Evolutionary conservation across 352 stramenopile genomes (phyloP), one percentile per base, ranked within the genome.

Genomic region (Phytophthora cryptogea): DNA sequence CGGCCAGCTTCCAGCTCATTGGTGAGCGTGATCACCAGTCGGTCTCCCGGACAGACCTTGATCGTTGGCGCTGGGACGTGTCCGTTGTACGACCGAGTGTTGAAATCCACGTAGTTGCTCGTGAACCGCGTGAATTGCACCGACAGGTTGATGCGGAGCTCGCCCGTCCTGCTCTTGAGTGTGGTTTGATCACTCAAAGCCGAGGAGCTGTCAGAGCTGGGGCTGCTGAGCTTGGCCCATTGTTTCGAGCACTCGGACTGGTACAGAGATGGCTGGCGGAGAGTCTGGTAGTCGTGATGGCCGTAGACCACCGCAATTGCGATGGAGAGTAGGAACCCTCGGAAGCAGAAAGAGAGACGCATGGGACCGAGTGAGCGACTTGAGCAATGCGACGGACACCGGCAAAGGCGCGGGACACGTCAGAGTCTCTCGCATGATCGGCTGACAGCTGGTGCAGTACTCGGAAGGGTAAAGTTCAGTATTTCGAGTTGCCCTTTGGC

Each of bases 21-120:
- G 14, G 57, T 70, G 37, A 92, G 61, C n/a, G 63, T 78, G 32
- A 92, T 26, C 16, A 85, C 48, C 10, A 92, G 66, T 16, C 59
- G 70, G 50, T 92, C 83, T 17, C 83, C 83, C 1, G 83, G 80
- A 57, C 80, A 90, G 31, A 92, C 68, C 42, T 86, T 86, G 62
- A 92, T 88, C 10, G 80, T 90, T 3, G 83, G 83, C 16, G 75
- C 76, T 5, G 83, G 83, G 35, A 92, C 66, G 9, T 61, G 65
- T 31, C 78, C 80, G 59, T 89, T 88, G 70, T 83, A 92, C 32
- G 83, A 79, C 52, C 83, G 72, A 44, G 83, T 89, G 59, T 87
- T 90, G 41, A 92, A 89, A 58, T 70, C 68, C 40, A 92, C 74
- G 54, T 91, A 91, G 42, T 75, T 62, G 58, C 79, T 89, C 53